Evolutionary conservation across 768 basidiomycete species (phyloP), one percentile per base, ranked within the genome.

Genomic region (Clitopilus passeckerianus): DNA sequence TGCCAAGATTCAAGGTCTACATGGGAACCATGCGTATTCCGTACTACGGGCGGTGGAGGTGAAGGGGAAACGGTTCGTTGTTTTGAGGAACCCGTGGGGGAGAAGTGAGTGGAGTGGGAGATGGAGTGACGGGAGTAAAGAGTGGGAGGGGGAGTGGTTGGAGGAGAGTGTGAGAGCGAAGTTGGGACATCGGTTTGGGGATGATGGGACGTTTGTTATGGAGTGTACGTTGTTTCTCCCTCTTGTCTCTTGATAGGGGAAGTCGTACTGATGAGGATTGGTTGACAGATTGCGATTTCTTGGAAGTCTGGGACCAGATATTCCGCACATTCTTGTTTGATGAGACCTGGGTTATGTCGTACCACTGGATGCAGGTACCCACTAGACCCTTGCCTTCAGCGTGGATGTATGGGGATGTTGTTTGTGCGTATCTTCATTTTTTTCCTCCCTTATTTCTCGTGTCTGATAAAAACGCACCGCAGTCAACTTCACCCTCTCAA

Each of bases 341-440:
- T 61, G 71, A 75, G 2, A 71, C 63, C 6, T 84, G 83, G 83
- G 66, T 76, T 6, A 75, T 81, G 75, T 78, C 77, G 1, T 79
- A 77, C 4, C 75, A 80, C 34, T 84, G 82, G 83, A 70, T 84
- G 6, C 73, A 77, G 34, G 76, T 80, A 10, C 70, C 67, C 0
- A 60, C 72, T 1, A 72, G 74, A n/a, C 73, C 77, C 7, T 70
- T 79, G 30, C 74, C 77, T 10, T 71, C 77, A 35, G 80, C 81
- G 0, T 84, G 81, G 81, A 75, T 75, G 3, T 81, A 74, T 54
- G 83, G 82, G 15, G 83, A 86, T 60, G 73, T 85, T 8, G 77
- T 80, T 9, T 85, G 82, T 83, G 60, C 43, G 81, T 30, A 30
- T 71, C n/a, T n/a, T 30, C 16, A 34, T 23, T 46, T 33, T 57